Evolutionary conservation across 148 eudicot genomes (phyloP).

Genomic region (Silene latifolia): DNA sequence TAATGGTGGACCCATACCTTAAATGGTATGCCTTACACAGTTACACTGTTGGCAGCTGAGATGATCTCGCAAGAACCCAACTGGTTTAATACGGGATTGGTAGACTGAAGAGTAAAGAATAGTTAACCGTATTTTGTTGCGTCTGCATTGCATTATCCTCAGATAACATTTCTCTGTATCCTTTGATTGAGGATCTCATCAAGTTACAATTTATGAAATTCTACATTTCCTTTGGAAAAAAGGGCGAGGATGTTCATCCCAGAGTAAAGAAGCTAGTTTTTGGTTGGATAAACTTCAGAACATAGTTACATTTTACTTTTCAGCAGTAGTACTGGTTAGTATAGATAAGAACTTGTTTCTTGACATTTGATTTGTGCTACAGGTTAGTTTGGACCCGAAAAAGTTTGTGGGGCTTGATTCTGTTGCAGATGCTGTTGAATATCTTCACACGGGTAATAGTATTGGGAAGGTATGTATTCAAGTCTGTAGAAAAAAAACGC

Average conservation of each 20-base stretch:
- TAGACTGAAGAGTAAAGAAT: background rate
- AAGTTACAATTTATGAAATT: background rate
- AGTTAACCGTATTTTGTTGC: too few species aligned
- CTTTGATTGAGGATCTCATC: background rate
- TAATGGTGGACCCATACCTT: background rate
- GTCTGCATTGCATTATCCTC: background rate
- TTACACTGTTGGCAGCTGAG: background rate
- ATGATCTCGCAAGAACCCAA: background rate
- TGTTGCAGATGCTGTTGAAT: slow-evolving; percentile 91
- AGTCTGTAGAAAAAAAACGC: background rate
- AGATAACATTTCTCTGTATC: background rate
- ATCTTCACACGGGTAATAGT: slow-evolving; percentile 92
- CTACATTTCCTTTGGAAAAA: background rate
- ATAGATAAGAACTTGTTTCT: background rate
- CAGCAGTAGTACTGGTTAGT: background rate
- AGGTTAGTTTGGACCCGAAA: slow-evolving; percentile 79
- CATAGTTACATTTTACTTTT: background rate
- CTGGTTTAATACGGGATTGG: background rate
- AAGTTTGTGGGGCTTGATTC: slow-evolving; percentile 74
- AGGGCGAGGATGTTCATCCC: background rate
- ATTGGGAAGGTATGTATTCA: slow-evolving; percentile 69
- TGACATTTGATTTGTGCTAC: slow-evolving; percentile 7
- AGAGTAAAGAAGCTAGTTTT: background rate
- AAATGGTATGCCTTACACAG: background rate
- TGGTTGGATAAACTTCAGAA: background rate